Evolutionary conservation across 495 filamentous ascomycete genomes (phyloP).

Genomic region (Thermothielavioides terrestris): DNA sequence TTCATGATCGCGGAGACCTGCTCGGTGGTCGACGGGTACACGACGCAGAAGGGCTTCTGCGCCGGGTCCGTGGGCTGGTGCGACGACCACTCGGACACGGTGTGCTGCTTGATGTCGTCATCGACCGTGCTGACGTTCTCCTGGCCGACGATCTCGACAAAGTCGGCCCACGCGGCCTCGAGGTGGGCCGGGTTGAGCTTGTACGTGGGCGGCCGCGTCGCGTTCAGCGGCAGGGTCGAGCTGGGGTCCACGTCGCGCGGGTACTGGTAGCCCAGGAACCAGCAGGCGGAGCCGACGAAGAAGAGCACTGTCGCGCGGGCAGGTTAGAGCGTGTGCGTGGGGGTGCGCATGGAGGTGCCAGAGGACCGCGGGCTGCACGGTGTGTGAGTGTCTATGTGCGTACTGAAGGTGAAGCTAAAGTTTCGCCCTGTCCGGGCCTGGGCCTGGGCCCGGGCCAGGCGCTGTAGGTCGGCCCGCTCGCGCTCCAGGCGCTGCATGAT

Average conservation of each 20-base stretch:
- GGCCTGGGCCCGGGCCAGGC: slow-evolving; percentile 50
- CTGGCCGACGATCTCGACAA: slow-evolving; percentile 71
- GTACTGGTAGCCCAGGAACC: slow-evolving; percentile 59
- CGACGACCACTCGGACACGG: slow-evolving; percentile 84
- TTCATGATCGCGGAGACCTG: slow-evolving; percentile 68
- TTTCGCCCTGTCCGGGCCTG: slow-evolving; percentile 47
- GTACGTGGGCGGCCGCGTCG: slow-evolving; percentile 54
- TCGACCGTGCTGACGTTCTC: slow-evolving; percentile 74
- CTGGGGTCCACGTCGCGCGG: slow-evolving; percentile 49
- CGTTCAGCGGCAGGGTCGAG: slow-evolving; percentile 65
- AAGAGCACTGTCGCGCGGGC: slow-evolving; percentile 39
- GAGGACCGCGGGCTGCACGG: too few species aligned
- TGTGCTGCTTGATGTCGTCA: slow-evolving; percentile 59
- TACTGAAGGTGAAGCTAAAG: slow-evolving; percentile 58
- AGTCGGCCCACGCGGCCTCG: slow-evolving; percentile 90
- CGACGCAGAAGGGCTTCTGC: slow-evolving; percentile 49
- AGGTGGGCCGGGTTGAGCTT: slow-evolving; percentile 66
- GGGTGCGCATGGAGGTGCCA: background rate
- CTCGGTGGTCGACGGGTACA: slow-evolving; percentile 57
- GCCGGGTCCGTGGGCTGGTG: slow-evolving; percentile 49
- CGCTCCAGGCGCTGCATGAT: slow-evolving; percentile 65
- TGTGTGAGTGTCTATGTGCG: background rate
- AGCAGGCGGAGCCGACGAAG: slow-evolving; percentile 54
- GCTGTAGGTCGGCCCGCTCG: slow-evolving; percentile 62
- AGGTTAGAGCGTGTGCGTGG: background rate